Conservation (phyloP, 495 filamentous ascomycete genomes). For the Podospora pseudopauciseta region DNA sequence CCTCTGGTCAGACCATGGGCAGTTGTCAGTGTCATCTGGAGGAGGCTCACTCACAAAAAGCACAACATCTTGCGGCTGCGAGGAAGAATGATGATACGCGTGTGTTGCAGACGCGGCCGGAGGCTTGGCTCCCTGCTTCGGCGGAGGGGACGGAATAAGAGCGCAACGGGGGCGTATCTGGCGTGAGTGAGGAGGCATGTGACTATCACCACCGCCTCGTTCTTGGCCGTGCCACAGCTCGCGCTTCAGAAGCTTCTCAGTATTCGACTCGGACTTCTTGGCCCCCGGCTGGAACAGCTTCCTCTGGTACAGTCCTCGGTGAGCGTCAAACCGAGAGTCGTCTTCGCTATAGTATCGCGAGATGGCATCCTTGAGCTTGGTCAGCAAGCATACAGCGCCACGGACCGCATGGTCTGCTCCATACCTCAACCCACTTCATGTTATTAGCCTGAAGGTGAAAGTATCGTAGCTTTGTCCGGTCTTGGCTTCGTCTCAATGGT, state of each 20-base stretch:
- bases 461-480: conserved; percentile 27
- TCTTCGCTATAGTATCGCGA: conserved; percentile 28
- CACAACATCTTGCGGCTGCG: conserved; percentile 21
- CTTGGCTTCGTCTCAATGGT: conserved; percentile 18
- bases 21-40: neutral
- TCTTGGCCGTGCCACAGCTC: conserved; percentile 32
- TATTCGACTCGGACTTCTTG: conserved; percentile 25
- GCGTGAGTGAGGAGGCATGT: conserved; percentile 26
- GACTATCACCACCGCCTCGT: conserved; percentile 21
- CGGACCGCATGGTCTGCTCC: neutral
- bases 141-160: conserved; percentile 20
- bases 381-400: neutral
- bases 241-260: conserved; percentile 25
- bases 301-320: conserved; percentile 16
- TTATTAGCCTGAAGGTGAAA: conserved; percentile 32
- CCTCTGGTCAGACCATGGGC: neutral
- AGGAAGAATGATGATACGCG: conserved; percentile 11
- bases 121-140: neutral
- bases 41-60: conserved; percentile 18
- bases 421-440: conserved; percentile 30
- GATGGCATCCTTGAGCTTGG: conserved; percentile 17
- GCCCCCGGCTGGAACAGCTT: conserved; percentile 16
- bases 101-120: no score
- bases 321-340: conserved; percentile 15
- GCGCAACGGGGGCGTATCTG: conserved; percentile 30